Percentiles rank a stretch among this genome's conserved stretches.
Evolutionary conservation across 1,284 basidiomycete species (phyloP).

Genomic region (Coniferiporia weirii): DNA sequence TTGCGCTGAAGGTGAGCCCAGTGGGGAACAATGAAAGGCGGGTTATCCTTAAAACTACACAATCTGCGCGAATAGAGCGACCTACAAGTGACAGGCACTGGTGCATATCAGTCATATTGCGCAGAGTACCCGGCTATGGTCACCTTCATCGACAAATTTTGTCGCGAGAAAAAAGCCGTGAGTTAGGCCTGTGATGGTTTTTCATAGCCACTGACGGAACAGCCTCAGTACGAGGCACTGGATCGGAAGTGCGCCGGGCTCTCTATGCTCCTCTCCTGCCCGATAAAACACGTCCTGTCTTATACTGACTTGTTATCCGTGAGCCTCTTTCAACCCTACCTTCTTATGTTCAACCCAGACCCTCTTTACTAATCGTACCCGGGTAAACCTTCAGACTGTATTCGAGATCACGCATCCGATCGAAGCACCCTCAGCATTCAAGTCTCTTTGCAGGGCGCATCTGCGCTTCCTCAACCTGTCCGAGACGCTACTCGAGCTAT

Average conservation of each 20-base stretch:
- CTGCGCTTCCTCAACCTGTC: not conserved
- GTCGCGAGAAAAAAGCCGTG: not conserved
- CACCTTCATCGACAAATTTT: not conserved
- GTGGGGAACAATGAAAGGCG: not conserved
- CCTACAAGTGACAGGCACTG: constrained; percentile 4
- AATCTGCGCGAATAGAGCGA: not conserved
- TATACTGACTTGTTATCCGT: constrained; percentile 7
- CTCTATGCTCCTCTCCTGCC: constrained; percentile 5
- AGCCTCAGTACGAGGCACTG: constrained; percentile 1
- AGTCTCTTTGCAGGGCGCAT: constrained; percentile 4
- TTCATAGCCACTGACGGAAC: not conserved
- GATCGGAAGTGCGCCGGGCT: constrained; percentile 3
- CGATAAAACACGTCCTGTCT: constrained; percentile 7
- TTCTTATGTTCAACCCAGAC: not conserved
- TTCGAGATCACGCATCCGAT: constrained; percentile 9
- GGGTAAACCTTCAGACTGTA: not conserved
- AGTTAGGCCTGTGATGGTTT: not conserved
- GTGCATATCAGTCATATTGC: constrained; percentile 17
- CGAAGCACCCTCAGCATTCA: constrained; percentile 1
- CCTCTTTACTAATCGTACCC: not conserved
- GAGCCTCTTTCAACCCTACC: not conserved
- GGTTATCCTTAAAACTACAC: not conserved
- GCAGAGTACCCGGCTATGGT: constrained; percentile 8
- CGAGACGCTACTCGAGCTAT: constrained; percentile 9
- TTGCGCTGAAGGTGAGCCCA: constrained; percentile 2